Base-by-base conservation (phyloP, 2,329 filamentous ascomycete genomes). In the Fusarium keratoplasticum region DNA sequence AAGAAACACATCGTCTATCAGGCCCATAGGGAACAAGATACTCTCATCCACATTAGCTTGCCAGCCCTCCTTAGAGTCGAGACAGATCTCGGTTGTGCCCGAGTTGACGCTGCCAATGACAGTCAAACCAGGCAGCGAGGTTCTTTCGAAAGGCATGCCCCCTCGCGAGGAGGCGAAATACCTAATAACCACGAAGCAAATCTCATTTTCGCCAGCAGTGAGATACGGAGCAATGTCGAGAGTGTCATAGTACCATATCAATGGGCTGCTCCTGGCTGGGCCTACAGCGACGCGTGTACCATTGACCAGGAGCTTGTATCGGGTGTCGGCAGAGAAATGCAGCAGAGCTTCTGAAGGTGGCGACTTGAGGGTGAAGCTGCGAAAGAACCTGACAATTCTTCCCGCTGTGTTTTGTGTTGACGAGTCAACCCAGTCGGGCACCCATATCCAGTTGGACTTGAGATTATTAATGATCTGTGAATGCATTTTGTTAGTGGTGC, bases 391-490 rank as follows among this genome's bases (percentile, higher is more conserved):
- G 16, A 76, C 73, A 42, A 77, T 60, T 4, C 55, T 29, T 5
- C 69, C 76, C 2, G 76, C 67, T 2, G 76, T 74, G 10, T 71
- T 67, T 5, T 61, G 35, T 0, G 35, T 67, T 2, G 67, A 72
- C 8, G 67, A 70, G 33, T 72, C 70, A 27, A 70, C 42, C 70
- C 83, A 84, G 38, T 76, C 66, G 1, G 81, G 78, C 1, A 74
- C 47, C 83, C 83, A 85, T 40, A 84, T 72, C 83, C 83, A 85
- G 62, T 81, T 84, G 20, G 78, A 78, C 64, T 82, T 82, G 44
- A 84, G 82, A 11, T 68, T 66, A 59, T 81, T 77, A 61, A 81
- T 78, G 18, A 64, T 79, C 80, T 83, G 52, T 27, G n/a, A 33
- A 20, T 35, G 14, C 20, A 20, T 69, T 25, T n/a, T n/a, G 29